Evolutionary conservation across 2,329 filamentous ascomycete species (phyloP).

Genomic region (Fusarium denticulatum): DNA sequence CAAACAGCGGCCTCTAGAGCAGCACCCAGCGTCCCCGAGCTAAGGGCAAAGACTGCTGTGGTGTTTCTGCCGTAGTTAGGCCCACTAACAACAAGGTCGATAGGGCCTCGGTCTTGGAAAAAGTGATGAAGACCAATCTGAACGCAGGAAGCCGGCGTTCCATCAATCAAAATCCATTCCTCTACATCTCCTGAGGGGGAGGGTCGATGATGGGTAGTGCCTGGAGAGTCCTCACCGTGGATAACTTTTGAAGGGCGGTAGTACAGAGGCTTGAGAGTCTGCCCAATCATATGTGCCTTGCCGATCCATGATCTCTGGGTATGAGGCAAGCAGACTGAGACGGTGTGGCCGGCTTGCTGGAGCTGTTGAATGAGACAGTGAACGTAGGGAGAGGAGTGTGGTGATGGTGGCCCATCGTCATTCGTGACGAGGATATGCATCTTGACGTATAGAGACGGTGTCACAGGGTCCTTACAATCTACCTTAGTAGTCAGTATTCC

Average conservation of each 20-base stretch:
- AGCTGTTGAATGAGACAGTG: conserved; percentile 78
- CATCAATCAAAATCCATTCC: conserved; percentile 85
- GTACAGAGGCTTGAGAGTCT: conserved; percentile 85
- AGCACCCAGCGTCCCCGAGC: conserved; percentile 79
- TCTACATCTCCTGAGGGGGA: conserved; percentile 68
- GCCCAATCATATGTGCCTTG: conserved; percentile 95
- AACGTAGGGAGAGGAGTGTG: conserved; percentile 82
- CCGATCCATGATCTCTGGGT: conserved; percentile 97
- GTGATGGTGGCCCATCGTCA: conserved; percentile 83
- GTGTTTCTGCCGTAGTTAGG: conserved; percentile 88
- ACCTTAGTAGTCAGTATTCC: not conserved
- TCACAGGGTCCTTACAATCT: not conserved
- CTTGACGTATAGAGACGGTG: conserved; percentile 25
- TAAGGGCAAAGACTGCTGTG: conserved; percentile 81
- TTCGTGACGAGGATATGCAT: conserved; percentile 77
- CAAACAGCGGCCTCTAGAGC: conserved; percentile 82
- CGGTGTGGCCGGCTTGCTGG: conserved; percentile 79
- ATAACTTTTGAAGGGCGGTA: conserved; percentile 69
- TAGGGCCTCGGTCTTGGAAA: conserved; percentile 74
- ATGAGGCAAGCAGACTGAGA: conserved; percentile 91
- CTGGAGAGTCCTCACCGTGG: conserved; percentile 61
- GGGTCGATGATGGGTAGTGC: conserved; percentile 68
- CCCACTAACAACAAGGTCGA: conserved; percentile 81
- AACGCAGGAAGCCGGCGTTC: conserved; percentile 82
- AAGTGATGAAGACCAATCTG: conserved; percentile 86